Percentiles rank a stretch among this genome's conserved stretches.
These are phyloP conservation scores for Ganoderma leucocontextum DNA, from an alignment of 1,284 basidiomycete genomes.

Conservation along the genomic window DNA sequence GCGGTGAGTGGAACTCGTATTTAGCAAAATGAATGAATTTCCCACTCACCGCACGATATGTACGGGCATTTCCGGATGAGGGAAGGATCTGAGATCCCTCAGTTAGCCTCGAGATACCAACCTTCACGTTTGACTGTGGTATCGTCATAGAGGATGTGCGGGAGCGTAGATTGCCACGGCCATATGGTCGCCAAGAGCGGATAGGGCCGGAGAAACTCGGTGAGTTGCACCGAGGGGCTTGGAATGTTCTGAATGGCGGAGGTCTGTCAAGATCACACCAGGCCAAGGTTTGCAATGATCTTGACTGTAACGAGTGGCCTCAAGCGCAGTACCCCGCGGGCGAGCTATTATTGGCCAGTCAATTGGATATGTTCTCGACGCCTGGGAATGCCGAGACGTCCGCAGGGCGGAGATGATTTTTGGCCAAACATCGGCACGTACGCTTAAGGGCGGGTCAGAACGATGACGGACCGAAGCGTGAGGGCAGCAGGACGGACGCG, in stretches of 20 bases:
- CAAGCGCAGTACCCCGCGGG: conserved; percentile 7
- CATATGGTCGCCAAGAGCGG: neutral
- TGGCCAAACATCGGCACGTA: conserved; percentile 14
- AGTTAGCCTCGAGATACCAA: conserved; percentile 14
- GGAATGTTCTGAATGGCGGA: neutral
- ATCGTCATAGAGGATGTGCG: conserved; percentile 13
- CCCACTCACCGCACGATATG: conserved; percentile 2
- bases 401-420: conserved; percentile 20
- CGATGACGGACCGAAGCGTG: conserved; percentile 10
- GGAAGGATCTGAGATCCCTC: conserved; percentile 13
- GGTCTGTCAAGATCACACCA: conserved; percentile 12
- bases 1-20: neutral
- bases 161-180: conserved; percentile 1
- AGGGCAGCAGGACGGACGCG: conserved; percentile 14
- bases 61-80: neutral
- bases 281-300: conserved; percentile 14
- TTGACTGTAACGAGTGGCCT: conserved; percentile 15
- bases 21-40: conserved; percentile 10
- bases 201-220: conserved; percentile 7
- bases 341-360: conserved; percentile 2
- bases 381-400: conserved; percentile 20
- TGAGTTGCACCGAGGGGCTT: conserved; percentile 6
- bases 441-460: conserved; percentile 15
- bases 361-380: conserved; percentile 13
- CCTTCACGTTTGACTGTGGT: conserved; percentile 11